A percentile compares a stretch with the other conserved stretches of the same genome.
These are phyloP conservation scores for Neobulgaria alba DNA, from an alignment of 2,329 filamentous ascomycete genomes.

Conservation along the genomic window DNA sequence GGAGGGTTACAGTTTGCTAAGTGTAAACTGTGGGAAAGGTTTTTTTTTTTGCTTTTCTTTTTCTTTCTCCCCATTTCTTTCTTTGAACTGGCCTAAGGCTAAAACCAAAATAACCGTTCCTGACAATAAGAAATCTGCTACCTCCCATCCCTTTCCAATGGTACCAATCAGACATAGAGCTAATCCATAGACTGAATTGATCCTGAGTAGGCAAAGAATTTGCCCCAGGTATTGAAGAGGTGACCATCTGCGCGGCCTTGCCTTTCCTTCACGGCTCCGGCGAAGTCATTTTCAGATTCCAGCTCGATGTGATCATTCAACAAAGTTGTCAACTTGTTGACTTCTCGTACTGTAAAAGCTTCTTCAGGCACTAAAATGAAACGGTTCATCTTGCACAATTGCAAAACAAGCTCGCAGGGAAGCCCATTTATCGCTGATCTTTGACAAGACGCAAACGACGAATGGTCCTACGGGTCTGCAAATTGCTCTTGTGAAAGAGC, in stretches of 20 bases:
- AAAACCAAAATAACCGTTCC: too few species aligned
- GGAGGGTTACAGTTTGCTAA: too few species aligned
- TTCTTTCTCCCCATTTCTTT: too few species aligned
- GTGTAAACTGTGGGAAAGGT: too few species aligned
- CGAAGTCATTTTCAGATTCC: conserved; percentile 4
- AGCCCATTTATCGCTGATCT: too few species aligned
- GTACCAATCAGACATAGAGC: conserved; percentile 3
- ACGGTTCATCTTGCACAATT: conserved; percentile 1
- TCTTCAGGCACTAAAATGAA: conserved; percentile 1
- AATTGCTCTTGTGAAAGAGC: too few species aligned
- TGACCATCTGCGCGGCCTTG: conserved; percentile 2
- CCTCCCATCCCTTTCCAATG: too few species aligned
- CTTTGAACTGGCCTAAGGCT: too few species aligned
- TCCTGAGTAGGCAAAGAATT: neutral
- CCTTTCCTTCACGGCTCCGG: conserved; percentile 5
- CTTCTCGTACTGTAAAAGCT: neutral
- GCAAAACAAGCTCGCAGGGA: neutral
- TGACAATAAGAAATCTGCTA: too few species aligned
- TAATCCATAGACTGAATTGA: neutral
- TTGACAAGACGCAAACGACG: too few species aligned
- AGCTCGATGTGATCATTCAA: conserved; percentile 5
- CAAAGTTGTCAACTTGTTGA: conserved; percentile 5
- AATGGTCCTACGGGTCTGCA: too few species aligned
- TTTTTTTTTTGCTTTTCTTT: too few species aligned
- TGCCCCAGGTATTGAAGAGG: conserved; percentile 4